Evolutionary conservation across 768 basidiomycete genomes (phyloP), one percentile per base, ranked within the genome.

Genomic region (Hygrocybe punicea): DNA sequence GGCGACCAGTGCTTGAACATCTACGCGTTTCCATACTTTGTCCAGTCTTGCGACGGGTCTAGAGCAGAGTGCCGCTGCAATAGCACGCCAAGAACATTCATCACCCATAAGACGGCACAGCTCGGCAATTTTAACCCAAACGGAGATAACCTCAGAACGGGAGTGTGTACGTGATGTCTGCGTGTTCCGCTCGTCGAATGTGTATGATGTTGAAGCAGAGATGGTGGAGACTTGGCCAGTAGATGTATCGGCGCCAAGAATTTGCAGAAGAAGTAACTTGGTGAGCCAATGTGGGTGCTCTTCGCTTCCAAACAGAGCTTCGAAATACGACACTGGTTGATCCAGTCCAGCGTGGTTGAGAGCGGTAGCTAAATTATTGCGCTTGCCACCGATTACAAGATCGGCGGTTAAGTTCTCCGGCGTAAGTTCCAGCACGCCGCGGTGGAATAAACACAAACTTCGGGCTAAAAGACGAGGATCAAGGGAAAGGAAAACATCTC

Each of bases 271-370:
- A 6, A 93, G 71, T 4, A 89, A 69, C 63, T 81, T 85, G 13
- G 91, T 93, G 40, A 93, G 73, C 90, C 91, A 93, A 66, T 93
- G 87, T 2, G 89, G 88, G 42, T 76, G 77, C 5, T 84, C 83
- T 25, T 88, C 85, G 56, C 73, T 85, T 6, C 90, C 89, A 60
- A 88, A 84, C 16, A 91, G 77, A 21, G 74, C 73, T 14, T 67
- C 55, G 19, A 65, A 62, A 16, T 65, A 67, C 45, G 58, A 54
- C 47, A 58, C 13, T 21, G 49, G 29, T 9, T 36, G 36, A 36
- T 10, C 16, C 14, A 21, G 23, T 11, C 36, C 50, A 24, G 36
- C 37, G 25, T 6, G 19, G 14, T 33, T 14, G 34, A 36, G 16
- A 40, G 50, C 13, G 53, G 58, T 9, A 58, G 51, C 1, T 51